Base-by-base conservation (phyloP, 768 basidiomycete genomes). In the Xerocomellus chrysenteron region DNA sequence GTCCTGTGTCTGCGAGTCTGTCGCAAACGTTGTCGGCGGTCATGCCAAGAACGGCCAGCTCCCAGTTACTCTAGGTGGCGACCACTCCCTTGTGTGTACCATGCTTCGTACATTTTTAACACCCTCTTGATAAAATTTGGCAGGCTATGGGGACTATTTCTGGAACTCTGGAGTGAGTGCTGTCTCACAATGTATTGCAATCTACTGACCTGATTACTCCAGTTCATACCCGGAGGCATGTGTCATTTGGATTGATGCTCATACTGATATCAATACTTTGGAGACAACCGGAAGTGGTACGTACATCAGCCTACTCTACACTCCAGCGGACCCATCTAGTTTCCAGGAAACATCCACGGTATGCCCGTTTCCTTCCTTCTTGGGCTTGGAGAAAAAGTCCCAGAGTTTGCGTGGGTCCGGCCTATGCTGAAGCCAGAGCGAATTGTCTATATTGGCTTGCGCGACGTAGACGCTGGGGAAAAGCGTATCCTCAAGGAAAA, bases 161-260 rank as follows among this genome's bases (percentile, higher is more conserved):
- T 3, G 97, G 96, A 28, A 94, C 92, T 6, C 74, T 95, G 35
- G 82, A 79, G 90, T 90, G 70, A 67, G 80, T 57, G 14, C 50
- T 16, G 14, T 37, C 53, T 40, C 17, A 4, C 26, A 50, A 16
- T 33, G 12, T 28, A 28, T 36, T 33, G 24, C 43, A 32, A 52
- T 28, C 49, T 30, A 36, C 49, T 59, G 26, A 66, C 52, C 49
- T 42, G 19, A 21, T 24, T 26, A 39, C 52, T 58, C 26, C 48
- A 92, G 91, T 55, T 76, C 79, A 45, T 80, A 91, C 67, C 87
- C 90, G 13, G 83, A 92, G 30, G 86, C 90, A 24, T 91, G 92
- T 68, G 87, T 99, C 36, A 77, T 99, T 58, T 98, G 97, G 97
- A 78, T 98, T 56, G 97, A 99, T 69, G 97, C 97, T 3, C 97